Conservation (phyloP, 2,329 filamentous ascomycete species). For the Aureobasidium sp. region DNA sequence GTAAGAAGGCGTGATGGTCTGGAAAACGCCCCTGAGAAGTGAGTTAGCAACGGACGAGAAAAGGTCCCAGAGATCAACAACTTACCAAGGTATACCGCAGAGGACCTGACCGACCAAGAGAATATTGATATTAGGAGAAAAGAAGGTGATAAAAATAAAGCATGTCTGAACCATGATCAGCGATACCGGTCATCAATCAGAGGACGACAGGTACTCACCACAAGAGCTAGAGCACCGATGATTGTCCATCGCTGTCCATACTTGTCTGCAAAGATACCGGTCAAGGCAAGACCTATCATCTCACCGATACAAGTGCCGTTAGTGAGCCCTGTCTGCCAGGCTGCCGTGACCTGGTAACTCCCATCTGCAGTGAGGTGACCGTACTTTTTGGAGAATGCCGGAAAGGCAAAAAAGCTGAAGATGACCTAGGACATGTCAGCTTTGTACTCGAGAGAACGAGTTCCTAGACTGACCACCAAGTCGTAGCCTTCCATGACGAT, state of each 20-base stretch:
- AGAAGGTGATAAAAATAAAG: slow-evolving; percentile 15
- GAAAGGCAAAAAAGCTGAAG: slow-evolving; percentile 23
- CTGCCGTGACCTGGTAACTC: slow-evolving; percentile 40
- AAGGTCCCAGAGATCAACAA: no score
- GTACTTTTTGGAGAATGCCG: slow-evolving; percentile 28
- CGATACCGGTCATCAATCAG: neutral
- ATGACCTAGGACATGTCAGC: slow-evolving; percentile 16
- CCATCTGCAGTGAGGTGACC: slow-evolving; percentile 29
- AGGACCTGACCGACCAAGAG: slow-evolving; percentile 31
- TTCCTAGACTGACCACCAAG: slow-evolving; percentile 13
- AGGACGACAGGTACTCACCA: slow-evolving; percentile 17
- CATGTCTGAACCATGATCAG: slow-evolving; percentile 1
- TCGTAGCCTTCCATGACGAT: slow-evolving; percentile 31
- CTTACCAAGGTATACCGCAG: slow-evolving; percentile 28
- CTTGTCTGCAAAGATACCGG: slow-evolving; percentile 54
- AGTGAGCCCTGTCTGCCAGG: slow-evolving; percentile 47
- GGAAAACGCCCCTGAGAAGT: slow-evolving; percentile 18
- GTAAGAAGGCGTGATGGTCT: slow-evolving; percentile 45
- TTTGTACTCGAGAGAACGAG: neutral
- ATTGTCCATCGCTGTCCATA: slow-evolving; percentile 42
- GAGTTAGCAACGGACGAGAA: neutral
- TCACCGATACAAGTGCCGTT: slow-evolving; percentile 53
- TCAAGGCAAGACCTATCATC: slow-evolving; percentile 57
- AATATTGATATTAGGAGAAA: slow-evolving; percentile 9
- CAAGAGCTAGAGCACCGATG: slow-evolving; percentile 47